These are phyloP conservation scores for Anthracocystis panici-leucophaei DNA, from an alignment of 1,284 basidiomycete species.

Conservation along the genomic window DNA sequence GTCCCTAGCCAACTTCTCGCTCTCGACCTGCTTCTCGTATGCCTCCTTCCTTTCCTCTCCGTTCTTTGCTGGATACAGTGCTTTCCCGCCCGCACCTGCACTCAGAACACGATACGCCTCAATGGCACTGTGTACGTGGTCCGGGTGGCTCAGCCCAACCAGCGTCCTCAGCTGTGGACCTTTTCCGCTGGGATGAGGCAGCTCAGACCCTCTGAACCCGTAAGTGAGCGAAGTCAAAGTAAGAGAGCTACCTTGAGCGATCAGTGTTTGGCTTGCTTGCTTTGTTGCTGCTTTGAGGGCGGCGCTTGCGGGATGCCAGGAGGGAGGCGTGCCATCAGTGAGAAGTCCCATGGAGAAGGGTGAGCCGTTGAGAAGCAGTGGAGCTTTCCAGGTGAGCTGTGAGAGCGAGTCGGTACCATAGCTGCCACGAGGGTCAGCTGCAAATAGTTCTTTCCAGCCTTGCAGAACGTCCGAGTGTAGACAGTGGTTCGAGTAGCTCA, in stretches of 20 bases:
- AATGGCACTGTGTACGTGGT: slow-evolving; percentile 65
- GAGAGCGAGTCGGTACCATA: slow-evolving; percentile 2
- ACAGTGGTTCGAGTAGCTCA: slow-evolving; percentile 67
- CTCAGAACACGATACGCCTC: slow-evolving; percentile 57
- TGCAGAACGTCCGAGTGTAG: slow-evolving; percentile 63
- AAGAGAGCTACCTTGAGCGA: slow-evolving; percentile 39
- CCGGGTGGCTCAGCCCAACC: slow-evolving; percentile 63
- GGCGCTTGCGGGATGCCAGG: slow-evolving; percentile 86
- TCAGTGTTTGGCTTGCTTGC: slow-evolving; percentile 34
- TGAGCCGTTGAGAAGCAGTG: slow-evolving; percentile 83
- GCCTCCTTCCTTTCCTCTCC: slow-evolving; percentile 9
- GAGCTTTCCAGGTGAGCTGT: slow-evolving; percentile 54
- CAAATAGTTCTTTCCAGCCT: slow-evolving; percentile 55
- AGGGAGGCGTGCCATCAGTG: slow-evolving; percentile 75
- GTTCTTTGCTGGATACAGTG: slow-evolving; percentile 9
- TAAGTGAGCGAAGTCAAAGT: slow-evolving; percentile 58
- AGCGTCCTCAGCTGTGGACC: slow-evolving; percentile 56
- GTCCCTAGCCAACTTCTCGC: slow-evolving; percentile 26
- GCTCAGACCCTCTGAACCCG: slow-evolving; percentile 58
- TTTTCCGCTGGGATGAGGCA: slow-evolving; percentile 12
- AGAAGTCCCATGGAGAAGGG: slow-evolving; percentile 93
- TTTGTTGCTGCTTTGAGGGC: slow-evolving; percentile 72
- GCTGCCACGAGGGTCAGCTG: slow-evolving; percentile 29
- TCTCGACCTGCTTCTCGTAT: slow-evolving; percentile 31
- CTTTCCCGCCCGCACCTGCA: slow-evolving; percentile 22